A percentile compares a stretch with the other conserved stretches of the same genome.
These are phyloP conservation scores for Blumeriella jaapii DNA, from an alignment of 2,329 filamentous ascomycete genomes.

Conservation along the genomic window DNA sequence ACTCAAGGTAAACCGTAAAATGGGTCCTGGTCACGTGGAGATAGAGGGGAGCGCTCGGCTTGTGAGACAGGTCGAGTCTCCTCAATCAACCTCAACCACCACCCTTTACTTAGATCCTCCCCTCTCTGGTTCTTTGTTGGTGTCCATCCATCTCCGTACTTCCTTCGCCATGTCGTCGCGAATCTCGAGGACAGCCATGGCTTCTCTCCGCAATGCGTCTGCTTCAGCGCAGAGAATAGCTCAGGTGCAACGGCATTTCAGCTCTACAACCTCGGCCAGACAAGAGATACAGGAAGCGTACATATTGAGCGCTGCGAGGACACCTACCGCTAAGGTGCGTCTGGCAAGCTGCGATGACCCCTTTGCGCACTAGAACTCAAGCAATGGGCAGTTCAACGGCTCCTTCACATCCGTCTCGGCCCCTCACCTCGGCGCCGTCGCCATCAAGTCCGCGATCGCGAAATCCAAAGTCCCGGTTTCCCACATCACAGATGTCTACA, in stretches of 20 bases:
- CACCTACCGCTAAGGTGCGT: slow-evolving; percentile 76
- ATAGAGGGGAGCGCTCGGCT: neutral
- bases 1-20: neutral
- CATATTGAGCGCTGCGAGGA: slow-evolving; percentile 81
- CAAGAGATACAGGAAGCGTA: slow-evolving; percentile 83
- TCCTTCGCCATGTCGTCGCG: slow-evolving; percentile 27
- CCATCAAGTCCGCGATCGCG: slow-evolving; percentile 81
- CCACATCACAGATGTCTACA: slow-evolving; percentile 86
- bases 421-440: slow-evolving; percentile 77
- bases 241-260: slow-evolving; percentile 40
- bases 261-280: slow-evolving; percentile 33
- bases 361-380: slow-evolving; percentile 2
- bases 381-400: slow-evolving; percentile 71
- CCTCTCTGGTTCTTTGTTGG: slow-evolving; percentile 1
- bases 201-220: slow-evolving; percentile 16
- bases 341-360: too few species aligned
- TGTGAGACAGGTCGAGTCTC: too few species aligned
- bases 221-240: slow-evolving; percentile 31
- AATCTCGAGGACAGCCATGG: slow-evolving; percentile 18
- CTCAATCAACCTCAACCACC: neutral
- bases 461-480: slow-evolving; percentile 74
- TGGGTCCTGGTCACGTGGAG: neutral
- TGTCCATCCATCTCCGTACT: neutral
- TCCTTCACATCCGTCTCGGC: slow-evolving; percentile 73
- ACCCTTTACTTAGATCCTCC: neutral